phyloP scores from a whole-genome alignment of 352 stramenopile species.

The Phytophthora sansomeana region DNA sequence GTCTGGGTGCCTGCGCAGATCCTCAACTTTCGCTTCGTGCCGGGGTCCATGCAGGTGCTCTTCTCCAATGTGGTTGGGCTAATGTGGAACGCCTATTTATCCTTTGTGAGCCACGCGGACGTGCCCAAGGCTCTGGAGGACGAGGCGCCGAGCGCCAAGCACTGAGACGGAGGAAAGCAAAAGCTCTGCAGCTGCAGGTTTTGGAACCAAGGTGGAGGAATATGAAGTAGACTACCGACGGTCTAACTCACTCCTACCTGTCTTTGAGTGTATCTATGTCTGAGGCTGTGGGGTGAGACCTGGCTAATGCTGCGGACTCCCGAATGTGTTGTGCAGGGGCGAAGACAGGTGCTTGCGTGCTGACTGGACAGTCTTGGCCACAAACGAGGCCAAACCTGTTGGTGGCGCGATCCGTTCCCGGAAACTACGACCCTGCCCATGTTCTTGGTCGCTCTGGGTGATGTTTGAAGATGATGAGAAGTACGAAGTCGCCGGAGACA shows the following conservation, averaged over 20 bases:
- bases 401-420: conserved; percentile 25
- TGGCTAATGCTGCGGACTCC: conserved; percentile 29
- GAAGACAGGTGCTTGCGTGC: conserved; percentile 57
- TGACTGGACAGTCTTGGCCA: conserved; percentile 67
- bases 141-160: neutral
- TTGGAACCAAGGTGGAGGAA: conserved; percentile 1
- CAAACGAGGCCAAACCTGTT: conserved; percentile 49
- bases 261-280: conserved; percentile 6
- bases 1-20: conserved; percentile 86
- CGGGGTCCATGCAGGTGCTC: conserved; percentile 78
- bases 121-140: conserved; percentile 23
- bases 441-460: conserved; percentile 10
- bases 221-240: conserved; percentile 25
- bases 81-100: conserved; percentile 88
- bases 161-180: conserved; percentile 1
- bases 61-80: conserved; percentile 86
- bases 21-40: conserved; percentile 86
- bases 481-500: conserved; percentile 22
- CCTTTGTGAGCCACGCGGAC: conserved; percentile 70
- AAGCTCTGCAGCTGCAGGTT: neutral
- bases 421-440: conserved; percentile 24
- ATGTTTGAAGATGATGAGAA: conserved; percentile 23
- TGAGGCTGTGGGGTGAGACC: neutral
- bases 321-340: conserved; percentile 39
- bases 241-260: conserved; percentile 15